Conservation (phyloP, 2,329 filamentous ascomycete genomes). For the Fusarium sp. region DNA sequence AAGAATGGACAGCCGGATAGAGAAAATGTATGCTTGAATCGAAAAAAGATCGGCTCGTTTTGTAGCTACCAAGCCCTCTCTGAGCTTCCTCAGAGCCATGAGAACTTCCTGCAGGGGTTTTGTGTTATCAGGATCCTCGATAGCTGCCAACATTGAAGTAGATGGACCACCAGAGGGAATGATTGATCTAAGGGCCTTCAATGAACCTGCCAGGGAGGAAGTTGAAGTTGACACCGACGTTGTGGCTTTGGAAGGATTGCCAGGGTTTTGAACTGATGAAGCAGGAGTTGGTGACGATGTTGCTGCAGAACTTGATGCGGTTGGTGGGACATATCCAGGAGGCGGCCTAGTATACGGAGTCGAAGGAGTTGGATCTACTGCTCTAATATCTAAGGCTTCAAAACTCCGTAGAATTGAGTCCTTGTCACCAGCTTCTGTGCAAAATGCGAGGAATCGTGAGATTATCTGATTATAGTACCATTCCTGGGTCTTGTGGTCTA, state of each 20-base stretch:
- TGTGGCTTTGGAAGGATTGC: background rate
- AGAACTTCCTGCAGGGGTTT: constrained; percentile 81
- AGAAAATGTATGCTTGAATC: constrained; percentile 91
- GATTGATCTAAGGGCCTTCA: constrained; percentile 25
- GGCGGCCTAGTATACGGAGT: constrained; percentile 25
- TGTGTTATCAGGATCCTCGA: constrained; percentile 57
- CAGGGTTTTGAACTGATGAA: background rate
- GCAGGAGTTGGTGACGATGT: background rate
- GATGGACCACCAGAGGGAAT: constrained; percentile 31
- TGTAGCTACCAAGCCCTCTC: constrained; percentile 88
- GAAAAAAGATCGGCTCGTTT: constrained; percentile 84
- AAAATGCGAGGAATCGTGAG: constrained; percentile 90
- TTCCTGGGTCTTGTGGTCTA: constrained; percentile 84
- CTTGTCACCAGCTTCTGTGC: constrained; percentile 77
- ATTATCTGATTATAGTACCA: constrained; percentile 89
- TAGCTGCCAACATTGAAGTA: constrained; percentile 31
- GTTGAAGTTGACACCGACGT: constrained; percentile 15
- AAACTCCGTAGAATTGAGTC: constrained; percentile 83
- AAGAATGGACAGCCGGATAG: constrained; percentile 85
- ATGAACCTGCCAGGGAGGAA: constrained; percentile 17
- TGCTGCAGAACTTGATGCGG: constrained; percentile 5
- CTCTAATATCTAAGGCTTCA: constrained; percentile 66
- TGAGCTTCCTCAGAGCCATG: constrained; percentile 88
- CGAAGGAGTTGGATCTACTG: constrained; percentile 28
- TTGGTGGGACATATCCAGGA: constrained; percentile 13